A percentile compares a stretch with the other conserved stretches of the same genome.
Conservation (phyloP, 2,329 filamentous ascomycete species). For the Shiraia bambusicola region DNA sequence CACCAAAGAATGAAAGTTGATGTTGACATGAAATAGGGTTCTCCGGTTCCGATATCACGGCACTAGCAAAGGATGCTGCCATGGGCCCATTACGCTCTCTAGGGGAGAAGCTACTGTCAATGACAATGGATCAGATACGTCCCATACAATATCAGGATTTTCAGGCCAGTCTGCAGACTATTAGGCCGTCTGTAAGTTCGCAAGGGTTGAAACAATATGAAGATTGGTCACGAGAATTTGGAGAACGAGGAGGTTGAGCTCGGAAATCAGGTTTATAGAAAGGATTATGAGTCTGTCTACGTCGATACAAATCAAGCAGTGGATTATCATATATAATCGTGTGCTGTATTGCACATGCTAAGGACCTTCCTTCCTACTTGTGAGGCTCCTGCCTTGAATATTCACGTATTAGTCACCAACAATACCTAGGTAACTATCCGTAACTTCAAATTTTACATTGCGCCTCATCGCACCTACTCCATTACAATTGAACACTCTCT, state of each 20-base stretch:
- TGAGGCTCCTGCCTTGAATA: slow-evolving; percentile 14
- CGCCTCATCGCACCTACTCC: not conserved
- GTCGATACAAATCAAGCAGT: not conserved
- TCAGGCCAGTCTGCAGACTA: slow-evolving; percentile 76
- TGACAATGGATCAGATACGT: slow-evolving; percentile 91
- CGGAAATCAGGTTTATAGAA: not conserved
- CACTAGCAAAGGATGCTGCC: slow-evolving; percentile 92
- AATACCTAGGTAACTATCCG: no score
- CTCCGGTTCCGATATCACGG: slow-evolving; percentile 94
- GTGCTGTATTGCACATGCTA: slow-evolving; percentile 5
- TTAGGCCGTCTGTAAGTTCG: slow-evolving; percentile 85
- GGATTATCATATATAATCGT: no score
- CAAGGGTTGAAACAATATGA: slow-evolving; percentile 86
- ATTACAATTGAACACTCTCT: not conserved
- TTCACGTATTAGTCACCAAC: no score
- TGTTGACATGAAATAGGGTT: slow-evolving; percentile 65
- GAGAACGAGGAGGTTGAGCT: slow-evolving; percentile 77
- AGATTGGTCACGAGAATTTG: slow-evolving; percentile 91
- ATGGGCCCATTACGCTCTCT: slow-evolving; percentile 93
- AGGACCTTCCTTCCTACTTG: slow-evolving; percentile 2
- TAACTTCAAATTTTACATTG: not conserved
- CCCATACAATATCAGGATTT: slow-evolving; percentile 85
- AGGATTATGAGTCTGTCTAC: not conserved
- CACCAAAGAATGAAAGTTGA: not conserved
- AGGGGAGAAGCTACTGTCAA: slow-evolving; percentile 84